phyloP scores from a whole-genome alignment of 805 yeast species.

The Saccharomycopsis fermentans region DNA sequence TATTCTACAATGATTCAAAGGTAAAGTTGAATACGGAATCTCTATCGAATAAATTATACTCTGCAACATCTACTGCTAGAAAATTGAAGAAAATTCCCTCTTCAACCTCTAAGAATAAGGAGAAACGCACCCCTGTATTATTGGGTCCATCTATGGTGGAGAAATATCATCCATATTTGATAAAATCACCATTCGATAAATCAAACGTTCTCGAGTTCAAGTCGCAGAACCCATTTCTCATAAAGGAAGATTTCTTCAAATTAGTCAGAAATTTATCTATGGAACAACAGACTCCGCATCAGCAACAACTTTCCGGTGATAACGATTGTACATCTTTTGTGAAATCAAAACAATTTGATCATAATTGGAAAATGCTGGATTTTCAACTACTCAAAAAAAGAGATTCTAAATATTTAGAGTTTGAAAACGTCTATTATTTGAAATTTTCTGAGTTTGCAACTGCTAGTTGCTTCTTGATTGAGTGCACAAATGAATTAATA shows the following conservation, averaged over 20 bases:
- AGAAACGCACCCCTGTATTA: neutral
- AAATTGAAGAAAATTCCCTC: neutral
- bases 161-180: neutral
- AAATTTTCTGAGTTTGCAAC: conserved; percentile 4
- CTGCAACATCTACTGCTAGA: neutral
- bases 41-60: neutral
- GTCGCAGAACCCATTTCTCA: conserved; percentile 7
- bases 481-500: neutral
- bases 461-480: conserved; percentile 1
- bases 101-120: neutral
- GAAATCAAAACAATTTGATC: neutral
- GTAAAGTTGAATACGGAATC: neutral
- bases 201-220: conserved; percentile 9
- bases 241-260: conserved; percentile 9
- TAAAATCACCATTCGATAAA: neutral
- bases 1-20: neutral
- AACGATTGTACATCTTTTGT: neutral
- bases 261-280: neutral
- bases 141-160: conserved; percentile 1
- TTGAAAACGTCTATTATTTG: conserved; percentile 11
- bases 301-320: neutral
- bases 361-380: conserved; percentile 1
- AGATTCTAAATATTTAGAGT: conserved; percentile 1
- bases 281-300: neutral
- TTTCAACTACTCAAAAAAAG: conserved; percentile 11